Percentiles rank a stretch among this genome's conserved stretches.
These are phyloP conservation scores for Euphorbia corollata DNA, from an alignment of 441 rosid genomes.

Conservation along the genomic window DNA sequence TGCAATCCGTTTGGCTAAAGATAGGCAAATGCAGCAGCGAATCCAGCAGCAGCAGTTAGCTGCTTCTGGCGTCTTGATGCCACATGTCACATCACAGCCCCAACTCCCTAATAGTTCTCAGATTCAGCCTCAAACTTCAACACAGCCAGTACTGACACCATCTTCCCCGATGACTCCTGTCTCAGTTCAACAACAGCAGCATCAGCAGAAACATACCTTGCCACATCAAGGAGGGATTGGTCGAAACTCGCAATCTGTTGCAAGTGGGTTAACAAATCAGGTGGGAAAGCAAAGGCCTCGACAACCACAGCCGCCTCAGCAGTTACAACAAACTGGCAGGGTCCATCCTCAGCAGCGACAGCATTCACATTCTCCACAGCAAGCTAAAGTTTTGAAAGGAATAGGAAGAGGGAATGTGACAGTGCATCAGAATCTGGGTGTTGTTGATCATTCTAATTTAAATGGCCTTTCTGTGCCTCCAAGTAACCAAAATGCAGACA, in stretches of 20 bases:
- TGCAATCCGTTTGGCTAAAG: slow-evolving; percentile 58
- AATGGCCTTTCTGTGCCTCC: slow-evolving; percentile 59
- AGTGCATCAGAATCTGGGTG: slow-evolving; percentile 52
- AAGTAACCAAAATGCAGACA: slow-evolving; percentile 57
- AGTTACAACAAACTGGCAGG: slow-evolving; percentile 72
- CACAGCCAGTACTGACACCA: slow-evolving; percentile 47
- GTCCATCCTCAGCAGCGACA: slow-evolving; percentile 83
- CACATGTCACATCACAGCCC: slow-evolving; percentile 55
- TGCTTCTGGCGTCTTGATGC: slow-evolving; percentile 51
- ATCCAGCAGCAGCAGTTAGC: slow-evolving; percentile 54
- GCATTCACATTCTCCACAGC: slow-evolving; percentile 53
- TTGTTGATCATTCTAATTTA: slow-evolving; percentile 60
- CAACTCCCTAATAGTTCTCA: slow-evolving; percentile 69
- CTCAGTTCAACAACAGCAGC: slow-evolving; percentile 57
- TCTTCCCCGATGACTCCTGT: slow-evolving; percentile 58
- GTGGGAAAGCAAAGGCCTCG: slow-evolving; percentile 76
- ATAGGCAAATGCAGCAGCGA: slow-evolving; percentile 78
- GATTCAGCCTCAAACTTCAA: slow-evolving; percentile 53
- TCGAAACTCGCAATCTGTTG: slow-evolving; percentile 53
- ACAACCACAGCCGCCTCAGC: slow-evolving; percentile 87
- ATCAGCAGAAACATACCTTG: slow-evolving; percentile 59
- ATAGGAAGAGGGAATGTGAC: slow-evolving; percentile 69
- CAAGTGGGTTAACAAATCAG: slow-evolving; percentile 61
- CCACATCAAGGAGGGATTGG: slow-evolving; percentile 52
- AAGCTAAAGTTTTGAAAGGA: slow-evolving; percentile 65